Evolutionary conservation across 1,139 yeast species (phyloP).

Genomic region (Lipomyces yarrowii): DNA sequence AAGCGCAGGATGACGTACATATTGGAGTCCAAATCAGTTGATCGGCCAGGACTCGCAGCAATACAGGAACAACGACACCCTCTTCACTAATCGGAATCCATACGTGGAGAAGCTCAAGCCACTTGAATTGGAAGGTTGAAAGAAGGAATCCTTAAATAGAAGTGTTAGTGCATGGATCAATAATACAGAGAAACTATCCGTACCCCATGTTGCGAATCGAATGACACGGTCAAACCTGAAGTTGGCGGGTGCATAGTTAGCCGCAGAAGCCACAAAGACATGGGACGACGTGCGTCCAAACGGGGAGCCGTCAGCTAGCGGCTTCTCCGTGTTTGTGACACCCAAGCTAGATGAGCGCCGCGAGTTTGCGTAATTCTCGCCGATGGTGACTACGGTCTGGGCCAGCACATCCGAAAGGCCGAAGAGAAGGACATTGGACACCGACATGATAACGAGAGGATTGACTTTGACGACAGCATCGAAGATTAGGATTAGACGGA

Average conservation of each 20-base stretch:
- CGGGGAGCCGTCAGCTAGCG: slow-evolving; percentile 27
- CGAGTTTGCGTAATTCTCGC: slow-evolving; percentile 33
- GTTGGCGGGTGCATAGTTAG: slow-evolving; percentile 33
- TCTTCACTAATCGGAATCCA: slow-evolving; percentile 61
- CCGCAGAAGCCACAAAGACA: slow-evolving; percentile 21
- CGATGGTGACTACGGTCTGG: slow-evolving; percentile 54
- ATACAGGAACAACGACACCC: slow-evolving; percentile 78
- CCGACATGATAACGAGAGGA: slow-evolving; percentile 73
- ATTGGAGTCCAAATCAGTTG: slow-evolving; percentile 88
- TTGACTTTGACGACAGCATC: slow-evolving; percentile 61
- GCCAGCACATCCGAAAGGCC: slow-evolving; percentile 92
- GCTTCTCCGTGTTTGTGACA: slow-evolving; percentile 46
- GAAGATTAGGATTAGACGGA: slow-evolving; percentile 43
- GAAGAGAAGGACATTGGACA: slow-evolving; percentile 78
- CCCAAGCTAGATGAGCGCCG: slow-evolving; percentile 42
- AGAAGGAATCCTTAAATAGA: slow-evolving; percentile 57
- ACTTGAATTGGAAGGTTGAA: slow-evolving; percentile 81
- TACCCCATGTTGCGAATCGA: slow-evolving; percentile 82
- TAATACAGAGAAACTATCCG: slow-evolving; percentile 3
- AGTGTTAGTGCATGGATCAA: not conserved
- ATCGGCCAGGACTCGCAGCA: slow-evolving; percentile 85
- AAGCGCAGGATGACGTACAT: slow-evolving; percentile 36
- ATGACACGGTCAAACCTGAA: slow-evolving; percentile 73
- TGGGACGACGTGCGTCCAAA: slow-evolving; percentile 22
- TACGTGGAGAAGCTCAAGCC: slow-evolving; percentile 82